These are phyloP conservation scores for Alternaria metachromatica DNA, from an alignment of 2,329 filamentous ascomycete genomes.

Conservation along the genomic window DNA sequence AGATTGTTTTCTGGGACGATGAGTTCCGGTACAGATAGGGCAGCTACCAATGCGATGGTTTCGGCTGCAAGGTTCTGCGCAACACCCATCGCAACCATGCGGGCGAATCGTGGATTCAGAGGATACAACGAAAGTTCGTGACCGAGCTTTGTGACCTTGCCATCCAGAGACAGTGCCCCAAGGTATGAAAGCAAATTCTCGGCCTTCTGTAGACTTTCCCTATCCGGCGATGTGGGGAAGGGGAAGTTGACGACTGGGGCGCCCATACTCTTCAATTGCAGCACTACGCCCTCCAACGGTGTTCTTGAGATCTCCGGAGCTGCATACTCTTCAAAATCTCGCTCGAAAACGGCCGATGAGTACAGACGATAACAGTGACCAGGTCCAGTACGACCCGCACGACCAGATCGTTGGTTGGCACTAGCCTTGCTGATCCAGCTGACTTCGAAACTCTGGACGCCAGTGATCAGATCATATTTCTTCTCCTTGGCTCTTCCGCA, in stretches of 20 bases:
- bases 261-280: slow-evolving; percentile 95
- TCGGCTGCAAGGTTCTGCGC: slow-evolving; percentile 82
- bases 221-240: slow-evolving; percentile 88
- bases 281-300: slow-evolving; percentile 85
- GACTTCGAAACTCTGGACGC: slow-evolving; percentile 94
- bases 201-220: slow-evolving; percentile 76
- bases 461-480: slow-evolving; percentile 83
- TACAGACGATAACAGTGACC: slow-evolving; percentile 96
- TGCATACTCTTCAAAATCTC: slow-evolving; percentile 84
- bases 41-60: slow-evolving; percentile 86
- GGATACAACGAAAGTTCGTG: slow-evolving; percentile 87
- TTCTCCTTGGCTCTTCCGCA: slow-evolving; percentile 92
- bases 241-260: slow-evolving; percentile 93
- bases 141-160: slow-evolving; percentile 80
- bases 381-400: slow-evolving; percentile 92
- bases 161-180: slow-evolving; percentile 74
- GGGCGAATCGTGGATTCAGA: slow-evolving; percentile 85
- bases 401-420: slow-evolving; percentile 87
- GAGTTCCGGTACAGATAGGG: slow-evolving; percentile 84
- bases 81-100: slow-evolving; percentile 89
- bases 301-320: slow-evolving; percentile 89
- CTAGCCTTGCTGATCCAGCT: slow-evolving; percentile 98
- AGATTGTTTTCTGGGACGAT: slow-evolving; percentile 84
- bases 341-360: slow-evolving; percentile 91
- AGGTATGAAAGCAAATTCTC: slow-evolving; percentile 88